Conservation (phyloP, 805 yeast genomes). For the Ascoidea tarda region DNA sequence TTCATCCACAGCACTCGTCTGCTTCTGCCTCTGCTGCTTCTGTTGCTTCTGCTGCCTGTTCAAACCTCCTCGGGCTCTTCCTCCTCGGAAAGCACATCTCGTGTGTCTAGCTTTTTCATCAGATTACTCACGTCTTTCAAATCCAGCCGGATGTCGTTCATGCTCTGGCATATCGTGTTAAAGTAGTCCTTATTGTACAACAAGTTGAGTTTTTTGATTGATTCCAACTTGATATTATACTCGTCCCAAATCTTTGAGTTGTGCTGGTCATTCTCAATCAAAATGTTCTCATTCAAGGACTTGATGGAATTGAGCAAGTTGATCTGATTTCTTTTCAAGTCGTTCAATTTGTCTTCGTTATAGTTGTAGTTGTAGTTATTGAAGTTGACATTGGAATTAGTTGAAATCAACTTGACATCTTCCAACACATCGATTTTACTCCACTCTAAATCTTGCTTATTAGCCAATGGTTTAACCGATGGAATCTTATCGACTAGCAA, state of each 20-base stretch:
- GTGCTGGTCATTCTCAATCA: background rate
- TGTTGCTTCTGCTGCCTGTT: background rate
- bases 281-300: no score
- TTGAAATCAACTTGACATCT: conserved; percentile 54
- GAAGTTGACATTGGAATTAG: conserved; percentile 25
- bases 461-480: conserved; percentile 41
- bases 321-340: background rate
- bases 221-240: no score
- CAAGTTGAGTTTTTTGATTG: background rate
- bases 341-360: background rate
- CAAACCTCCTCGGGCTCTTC: no score
- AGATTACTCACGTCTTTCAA: no score
- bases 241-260: background rate
- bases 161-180: no score
- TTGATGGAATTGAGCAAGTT: background rate
- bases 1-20: background rate
- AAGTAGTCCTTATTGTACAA: background rate
- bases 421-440: conserved; percentile 77
- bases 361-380: conserved; percentile 12
- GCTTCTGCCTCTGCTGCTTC: background rate
- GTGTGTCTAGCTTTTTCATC: background rate
- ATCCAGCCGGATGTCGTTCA: background rate
- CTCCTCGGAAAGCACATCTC: background rate
- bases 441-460: conserved; percentile 70
- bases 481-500: conserved; percentile 31